Percentiles rank a stretch among this genome's conserved stretches.
Evolutionary conservation across 164 flowering plant genomes (phyloP).

Genomic region (Piper betle): DNA sequence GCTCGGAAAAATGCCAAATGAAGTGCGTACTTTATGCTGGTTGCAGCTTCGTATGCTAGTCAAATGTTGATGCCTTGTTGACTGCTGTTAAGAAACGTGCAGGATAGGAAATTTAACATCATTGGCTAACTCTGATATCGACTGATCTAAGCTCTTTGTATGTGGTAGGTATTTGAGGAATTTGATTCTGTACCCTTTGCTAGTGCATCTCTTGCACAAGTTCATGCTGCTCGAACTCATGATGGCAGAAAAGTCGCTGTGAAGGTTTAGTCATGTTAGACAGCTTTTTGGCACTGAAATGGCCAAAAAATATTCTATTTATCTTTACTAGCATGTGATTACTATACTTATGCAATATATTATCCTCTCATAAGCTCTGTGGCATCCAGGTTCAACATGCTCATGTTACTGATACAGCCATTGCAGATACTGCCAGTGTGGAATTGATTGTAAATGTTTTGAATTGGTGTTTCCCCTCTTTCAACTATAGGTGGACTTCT

Average conservation of each 20-base stretch:
- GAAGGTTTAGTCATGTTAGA: constrained; percentile 35
- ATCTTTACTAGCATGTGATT: too few relatives aligned
- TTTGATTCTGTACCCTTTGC: constrained; percentile 86
- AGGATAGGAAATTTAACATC: too few relatives aligned
- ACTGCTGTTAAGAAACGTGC: too few relatives aligned
- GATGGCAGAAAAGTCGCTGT: constrained; percentile 97
- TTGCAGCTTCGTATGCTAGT: neutral
- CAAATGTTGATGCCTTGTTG: too few relatives aligned
- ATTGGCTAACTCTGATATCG: neutral
- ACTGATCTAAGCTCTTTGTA: constrained; percentile 8
- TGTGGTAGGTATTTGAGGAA: constrained; percentile 52
- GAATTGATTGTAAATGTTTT: constrained; percentile 66
- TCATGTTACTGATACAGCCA: constrained; percentile 96
- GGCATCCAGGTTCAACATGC: constrained; percentile 83
- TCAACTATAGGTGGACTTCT: constrained; percentile 73
- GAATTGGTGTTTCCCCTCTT: constrained; percentile 65
- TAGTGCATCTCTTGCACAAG: constrained; percentile 99
- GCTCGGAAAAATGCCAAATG: constrained; percentile 79
- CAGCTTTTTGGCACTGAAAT: neutral
- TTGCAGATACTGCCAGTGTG: constrained; percentile 84
- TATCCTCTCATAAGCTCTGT: neutral
- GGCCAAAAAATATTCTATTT: too few relatives aligned
- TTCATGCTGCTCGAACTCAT: constrained; percentile 73
- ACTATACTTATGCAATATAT: too few relatives aligned
- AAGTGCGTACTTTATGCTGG: constrained; percentile 28